Conservation (phyloP, 768 basidiomycete genomes). For the Tylopilus subfusipes region DNA sequence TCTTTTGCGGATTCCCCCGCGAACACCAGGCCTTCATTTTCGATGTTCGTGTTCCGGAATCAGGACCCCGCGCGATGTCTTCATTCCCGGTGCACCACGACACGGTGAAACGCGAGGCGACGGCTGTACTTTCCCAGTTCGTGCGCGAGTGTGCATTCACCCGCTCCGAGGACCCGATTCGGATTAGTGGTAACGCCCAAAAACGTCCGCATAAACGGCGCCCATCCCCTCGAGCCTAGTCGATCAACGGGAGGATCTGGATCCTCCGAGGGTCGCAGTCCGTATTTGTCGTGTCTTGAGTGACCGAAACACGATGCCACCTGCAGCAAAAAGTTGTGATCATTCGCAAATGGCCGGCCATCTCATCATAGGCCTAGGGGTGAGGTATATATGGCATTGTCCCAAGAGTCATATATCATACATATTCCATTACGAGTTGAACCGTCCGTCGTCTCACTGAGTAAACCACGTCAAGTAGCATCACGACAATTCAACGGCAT, state of each 20-base stretch:
- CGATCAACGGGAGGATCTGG: neutral
- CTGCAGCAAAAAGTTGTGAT: neutral
- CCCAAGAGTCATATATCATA: slow-evolving; percentile 1
- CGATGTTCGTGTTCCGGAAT: no score
- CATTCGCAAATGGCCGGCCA: neutral
- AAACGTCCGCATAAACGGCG: no score
- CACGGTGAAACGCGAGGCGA: no score
- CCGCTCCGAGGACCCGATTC: no score
- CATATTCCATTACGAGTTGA: neutral
- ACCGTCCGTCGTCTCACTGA: neutral
- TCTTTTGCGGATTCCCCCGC: no score
- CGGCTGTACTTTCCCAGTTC: no score
- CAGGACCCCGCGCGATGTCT: no score
- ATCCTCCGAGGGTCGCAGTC: neutral
- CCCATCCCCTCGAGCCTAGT: no score
- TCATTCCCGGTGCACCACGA: no score
- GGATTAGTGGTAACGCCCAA: no score
- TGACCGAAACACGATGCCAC: neutral
- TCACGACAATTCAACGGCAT: neutral
- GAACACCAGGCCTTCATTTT: no score
- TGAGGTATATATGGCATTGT: slow-evolving; percentile 4
- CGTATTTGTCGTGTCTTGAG: neutral
- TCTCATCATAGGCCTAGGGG: neutral
- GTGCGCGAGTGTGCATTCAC: no score
- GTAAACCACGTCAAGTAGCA: neutral